phyloP scores from a whole-genome alignment of 352 stramenopile genomes.

The Pythium scleroteichum region DNA sequence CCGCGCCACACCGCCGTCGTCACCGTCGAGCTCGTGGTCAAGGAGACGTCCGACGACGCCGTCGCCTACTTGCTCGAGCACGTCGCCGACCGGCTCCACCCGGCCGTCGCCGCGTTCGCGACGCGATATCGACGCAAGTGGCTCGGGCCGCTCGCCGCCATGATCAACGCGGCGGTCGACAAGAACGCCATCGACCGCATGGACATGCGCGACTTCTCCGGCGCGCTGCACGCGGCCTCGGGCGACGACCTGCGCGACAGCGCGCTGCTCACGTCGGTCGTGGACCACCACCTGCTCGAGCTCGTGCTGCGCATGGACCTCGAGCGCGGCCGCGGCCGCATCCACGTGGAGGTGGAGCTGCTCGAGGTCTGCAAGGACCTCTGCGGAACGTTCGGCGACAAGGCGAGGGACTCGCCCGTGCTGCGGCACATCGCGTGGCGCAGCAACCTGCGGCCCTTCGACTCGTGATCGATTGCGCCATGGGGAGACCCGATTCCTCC shows the following conservation, averaged over 20 bases:
- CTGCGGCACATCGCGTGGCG: not conserved
- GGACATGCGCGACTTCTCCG: not conserved
- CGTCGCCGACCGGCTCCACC: not conserved
- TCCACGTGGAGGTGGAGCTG: slow-evolving; percentile 2
- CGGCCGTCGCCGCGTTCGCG: not conserved
- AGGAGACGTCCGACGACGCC: not conserved
- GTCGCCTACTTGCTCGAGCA: slow-evolving; percentile 9
- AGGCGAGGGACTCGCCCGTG: not conserved
- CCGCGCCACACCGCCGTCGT: not conserved
- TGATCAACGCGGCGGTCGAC: not conserved
- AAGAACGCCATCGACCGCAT: not conserved
- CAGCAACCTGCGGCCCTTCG: not conserved
- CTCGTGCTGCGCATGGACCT: slow-evolving; percentile 4
- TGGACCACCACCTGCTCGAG: not conserved
- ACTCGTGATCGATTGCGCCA: slow-evolving; percentile 12
- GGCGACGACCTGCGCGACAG: slow-evolving; percentile 7
- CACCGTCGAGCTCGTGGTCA: not conserved
- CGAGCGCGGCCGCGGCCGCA: not conserved
- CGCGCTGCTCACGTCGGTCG: slow-evolving; percentile 1
- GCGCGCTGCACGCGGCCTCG: not conserved
- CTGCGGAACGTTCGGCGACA: not conserved
- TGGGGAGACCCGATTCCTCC: too few relatives aligned
- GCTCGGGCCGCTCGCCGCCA: slow-evolving; percentile 1
- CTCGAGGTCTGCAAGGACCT: not conserved
- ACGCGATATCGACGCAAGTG: not conserved